Evolutionary conservation across 116 monocot genomes (phyloP).

Genomic region (Trichopus zeylanicus): DNA sequence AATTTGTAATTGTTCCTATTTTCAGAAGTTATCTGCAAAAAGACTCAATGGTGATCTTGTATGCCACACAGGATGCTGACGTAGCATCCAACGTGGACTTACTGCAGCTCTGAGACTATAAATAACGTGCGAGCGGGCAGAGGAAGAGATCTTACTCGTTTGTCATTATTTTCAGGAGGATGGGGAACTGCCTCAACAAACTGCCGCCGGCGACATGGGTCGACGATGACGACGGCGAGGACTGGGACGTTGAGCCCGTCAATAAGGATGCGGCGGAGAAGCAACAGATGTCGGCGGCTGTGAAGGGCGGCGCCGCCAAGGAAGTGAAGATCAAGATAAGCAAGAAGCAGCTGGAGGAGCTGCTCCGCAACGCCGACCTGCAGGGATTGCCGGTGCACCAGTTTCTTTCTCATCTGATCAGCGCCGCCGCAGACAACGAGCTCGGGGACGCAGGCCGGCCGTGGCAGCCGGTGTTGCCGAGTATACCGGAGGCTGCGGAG

Average conservation of each 20-base stretch:
- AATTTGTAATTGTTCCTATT: no score
- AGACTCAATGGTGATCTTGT: no score
- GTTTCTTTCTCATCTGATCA: background rate
- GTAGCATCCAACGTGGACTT: background rate
- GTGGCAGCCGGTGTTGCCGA: background rate
- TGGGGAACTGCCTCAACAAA: background rate
- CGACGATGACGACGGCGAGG: background rate
- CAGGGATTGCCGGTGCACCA: background rate
- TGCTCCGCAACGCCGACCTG: background rate
- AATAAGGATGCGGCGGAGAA: background rate
- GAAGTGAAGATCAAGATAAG: constrained; percentile 2
- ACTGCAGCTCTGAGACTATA: background rate
- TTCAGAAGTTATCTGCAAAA: no score
- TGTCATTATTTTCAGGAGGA: background rate
- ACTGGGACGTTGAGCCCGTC: no score
- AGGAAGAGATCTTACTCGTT: background rate
- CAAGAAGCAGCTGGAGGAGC: background rate
- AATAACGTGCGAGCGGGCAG: background rate
- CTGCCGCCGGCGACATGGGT: constrained; percentile 3
- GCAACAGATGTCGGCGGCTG: background rate
- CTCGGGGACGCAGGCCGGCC: background rate
- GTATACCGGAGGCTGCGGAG: constrained; percentile 1
- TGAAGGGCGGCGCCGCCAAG: background rate
- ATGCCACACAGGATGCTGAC: background rate
- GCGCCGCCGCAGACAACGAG: background rate